Conservation (phyloP, 2,329 filamentous ascomycete species). For the Lomentospora prolificans region DNA sequence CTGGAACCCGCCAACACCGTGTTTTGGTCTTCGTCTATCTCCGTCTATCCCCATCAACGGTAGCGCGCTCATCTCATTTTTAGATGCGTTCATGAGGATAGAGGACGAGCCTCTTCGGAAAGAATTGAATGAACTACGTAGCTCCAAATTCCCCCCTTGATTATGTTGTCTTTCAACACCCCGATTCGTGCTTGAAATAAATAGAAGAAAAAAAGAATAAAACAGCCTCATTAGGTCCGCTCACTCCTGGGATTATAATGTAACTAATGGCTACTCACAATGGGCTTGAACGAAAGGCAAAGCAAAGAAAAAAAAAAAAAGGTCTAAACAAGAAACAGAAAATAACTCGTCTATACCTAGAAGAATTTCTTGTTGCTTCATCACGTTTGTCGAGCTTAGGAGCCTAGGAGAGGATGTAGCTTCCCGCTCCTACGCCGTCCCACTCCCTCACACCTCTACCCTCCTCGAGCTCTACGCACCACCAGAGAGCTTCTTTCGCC, state of each 20-base stretch:
- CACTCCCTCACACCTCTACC: conserved; percentile 69
- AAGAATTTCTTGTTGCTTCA: too few relatives aligned
- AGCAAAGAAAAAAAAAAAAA: neutral
- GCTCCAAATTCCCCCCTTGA: too few relatives aligned
- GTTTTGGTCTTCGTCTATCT: too few relatives aligned
- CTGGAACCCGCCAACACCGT: too few relatives aligned
- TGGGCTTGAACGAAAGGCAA: neutral
- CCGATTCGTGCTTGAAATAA: too few relatives aligned
- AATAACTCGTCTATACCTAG: neutral
- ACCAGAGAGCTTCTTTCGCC: conserved; percentile 90
- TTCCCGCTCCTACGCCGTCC: conserved; percentile 57
- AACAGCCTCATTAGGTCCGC: neutral
- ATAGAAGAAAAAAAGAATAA: neutral
- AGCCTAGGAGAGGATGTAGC: conserved; percentile 48
- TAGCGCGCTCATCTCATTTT: too few relatives aligned
- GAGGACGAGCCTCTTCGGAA: too few relatives aligned
- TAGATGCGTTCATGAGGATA: too few relatives aligned
- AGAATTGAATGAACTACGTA: too few relatives aligned
- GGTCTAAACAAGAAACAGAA: neutral
- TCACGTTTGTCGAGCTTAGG: too few relatives aligned
- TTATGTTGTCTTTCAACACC: too few relatives aligned
- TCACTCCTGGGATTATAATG: neutral
- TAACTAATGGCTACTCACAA: neutral
- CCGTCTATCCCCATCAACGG: too few relatives aligned
- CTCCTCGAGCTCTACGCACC: conserved; percentile 93